Percentiles rank a stretch among this genome's conserved stretches.
These are phyloP conservation scores for Trebouxia sp. DNA, from an alignment of 139 green algal genomes.

Conservation along the genomic window DNA sequence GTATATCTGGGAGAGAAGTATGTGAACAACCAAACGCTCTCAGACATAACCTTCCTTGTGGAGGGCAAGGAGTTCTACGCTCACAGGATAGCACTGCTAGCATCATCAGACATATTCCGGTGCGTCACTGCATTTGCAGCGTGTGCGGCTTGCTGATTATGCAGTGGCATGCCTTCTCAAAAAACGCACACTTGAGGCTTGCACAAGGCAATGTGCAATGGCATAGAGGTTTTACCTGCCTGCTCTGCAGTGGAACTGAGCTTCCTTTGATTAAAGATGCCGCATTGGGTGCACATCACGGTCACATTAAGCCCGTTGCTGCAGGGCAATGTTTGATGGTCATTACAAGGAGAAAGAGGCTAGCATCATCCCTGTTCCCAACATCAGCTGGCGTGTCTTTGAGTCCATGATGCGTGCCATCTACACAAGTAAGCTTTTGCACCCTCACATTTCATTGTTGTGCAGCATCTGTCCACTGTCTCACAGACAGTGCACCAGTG, in stretches of 20 bases:
- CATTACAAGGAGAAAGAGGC: constrained; percentile 87
- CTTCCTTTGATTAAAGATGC: neutral
- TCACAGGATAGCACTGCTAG: constrained; percentile 89
- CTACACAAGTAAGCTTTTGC: constrained; percentile 88
- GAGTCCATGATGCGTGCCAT: constrained; percentile 91
- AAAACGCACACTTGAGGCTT: neutral
- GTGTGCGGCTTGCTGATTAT: neutral
- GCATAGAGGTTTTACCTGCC: neutral
- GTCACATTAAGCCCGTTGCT: neutral
- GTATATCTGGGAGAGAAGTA: constrained; percentile 83
- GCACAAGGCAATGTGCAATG: neutral
- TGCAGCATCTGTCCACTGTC: neutral
- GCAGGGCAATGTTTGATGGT: constrained; percentile 89
- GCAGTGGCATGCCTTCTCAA: neutral
- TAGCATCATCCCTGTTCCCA: constrained; percentile 89
- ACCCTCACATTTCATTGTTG: too few relatives aligned
- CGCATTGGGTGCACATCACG: neutral
- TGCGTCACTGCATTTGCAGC: neutral
- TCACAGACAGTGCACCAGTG: neutral
- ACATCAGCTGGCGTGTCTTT: constrained; percentile 87
- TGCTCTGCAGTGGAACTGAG: neutral
- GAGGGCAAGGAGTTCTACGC: constrained; percentile 89
- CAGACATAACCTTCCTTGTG: constrained; percentile 92
- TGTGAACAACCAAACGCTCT: constrained; percentile 88
- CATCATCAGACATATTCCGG: constrained; percentile 87